These are phyloP conservation scores for Paramecium pentaurelia DNA, from an alignment of 73 alveolate species.

Conservation along the genomic window DNA sequence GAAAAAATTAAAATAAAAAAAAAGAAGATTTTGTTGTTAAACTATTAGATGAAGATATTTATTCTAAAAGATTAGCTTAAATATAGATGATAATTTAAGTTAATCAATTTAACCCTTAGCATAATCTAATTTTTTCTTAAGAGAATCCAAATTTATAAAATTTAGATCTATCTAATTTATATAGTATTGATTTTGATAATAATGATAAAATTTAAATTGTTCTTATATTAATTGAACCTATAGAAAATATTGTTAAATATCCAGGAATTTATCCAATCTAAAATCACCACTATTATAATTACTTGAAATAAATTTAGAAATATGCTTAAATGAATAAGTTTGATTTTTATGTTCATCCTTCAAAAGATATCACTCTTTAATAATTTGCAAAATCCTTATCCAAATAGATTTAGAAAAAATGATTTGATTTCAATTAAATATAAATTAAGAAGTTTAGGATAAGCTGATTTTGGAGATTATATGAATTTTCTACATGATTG, in stretches of 20 bases:
- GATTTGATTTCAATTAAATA: constrained; percentile 73
- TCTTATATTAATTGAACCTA: constrained; percentile 27
- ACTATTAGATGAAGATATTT: constrained; percentile 39
- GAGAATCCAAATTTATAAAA: not conserved
- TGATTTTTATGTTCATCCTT: constrained; percentile 56
- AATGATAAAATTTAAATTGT: constrained; percentile 6
- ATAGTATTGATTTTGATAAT: constrained; percentile 33
- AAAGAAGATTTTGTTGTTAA: not conserved
- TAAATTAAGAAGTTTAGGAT: constrained; percentile 64
- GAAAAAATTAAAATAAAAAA: not conserved
- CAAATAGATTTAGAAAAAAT: constrained; percentile 73
- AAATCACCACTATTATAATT: constrained; percentile 50
- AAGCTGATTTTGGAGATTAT: constrained; percentile 70
- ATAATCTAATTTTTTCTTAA: not conserved
- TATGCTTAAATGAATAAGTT: constrained; percentile 37
- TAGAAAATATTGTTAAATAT: constrained; percentile 36
- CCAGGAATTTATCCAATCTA: constrained; percentile 62
- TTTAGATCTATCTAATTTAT: constrained; percentile 22
- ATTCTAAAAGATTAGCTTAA: constrained; percentile 46
- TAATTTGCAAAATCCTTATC: constrained; percentile 58
- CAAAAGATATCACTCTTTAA: constrained; percentile 48
- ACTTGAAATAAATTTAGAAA: not conserved
- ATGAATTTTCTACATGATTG: constrained; percentile 84
- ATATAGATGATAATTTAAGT: not conserved
- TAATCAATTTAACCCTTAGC: not conserved